Evolutionary conservation across 176 grass and related monocot genomes (phyloP), one percentile per base, ranked within the genome.

Genomic region (Aegilops speltoides): DNA sequence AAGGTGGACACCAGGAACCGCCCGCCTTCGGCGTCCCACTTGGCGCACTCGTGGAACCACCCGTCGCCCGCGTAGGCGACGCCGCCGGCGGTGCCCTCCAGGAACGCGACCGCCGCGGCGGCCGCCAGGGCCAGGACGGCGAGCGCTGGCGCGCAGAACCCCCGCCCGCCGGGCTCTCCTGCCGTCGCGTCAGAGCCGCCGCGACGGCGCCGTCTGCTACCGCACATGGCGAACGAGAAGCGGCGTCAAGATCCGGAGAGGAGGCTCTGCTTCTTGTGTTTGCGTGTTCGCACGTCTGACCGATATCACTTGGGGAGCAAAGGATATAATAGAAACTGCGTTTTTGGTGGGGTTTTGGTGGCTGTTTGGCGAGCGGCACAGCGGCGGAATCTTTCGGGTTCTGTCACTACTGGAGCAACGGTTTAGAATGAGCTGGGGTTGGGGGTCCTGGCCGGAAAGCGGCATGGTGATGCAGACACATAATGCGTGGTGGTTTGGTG

Each of bases 11-110:
- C 90, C 32, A 98, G 76, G 90, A 98, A 95, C 36, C 90, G 80
- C 28, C 67, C 83, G 31, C 84, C 85, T 15, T 87, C 77, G 10
- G 90, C 73, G 79, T 96, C 96, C 96, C 93, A 98, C 90, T 98
- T 98, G 90, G 93, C 92, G 91, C 96, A 98, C 86, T 98, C 93
- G 79, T 91, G 93, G 82, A 91, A 1, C 96, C 96, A 98, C 56
- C 89, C 79, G 10, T 57, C 24, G 41, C 91, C 87, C 26, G 48
- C 48, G 70, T 96, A 96, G 7, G 79, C 70, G 31, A 95, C 79
- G 38, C 91, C 93, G 15, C 79, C 36, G 60, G 88, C 71, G 43
- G 95, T 87, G 79, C 76, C 77, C 85, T 98, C 96, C 32, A 96
- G 92, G 68, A 95, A 91, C 59, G 86, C 79, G 67, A 98, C 88